Evolutionary conservation across 2,329 filamentous ascomycete genomes (phyloP).

Genomic region (Fusarium nematophilum): DNA sequence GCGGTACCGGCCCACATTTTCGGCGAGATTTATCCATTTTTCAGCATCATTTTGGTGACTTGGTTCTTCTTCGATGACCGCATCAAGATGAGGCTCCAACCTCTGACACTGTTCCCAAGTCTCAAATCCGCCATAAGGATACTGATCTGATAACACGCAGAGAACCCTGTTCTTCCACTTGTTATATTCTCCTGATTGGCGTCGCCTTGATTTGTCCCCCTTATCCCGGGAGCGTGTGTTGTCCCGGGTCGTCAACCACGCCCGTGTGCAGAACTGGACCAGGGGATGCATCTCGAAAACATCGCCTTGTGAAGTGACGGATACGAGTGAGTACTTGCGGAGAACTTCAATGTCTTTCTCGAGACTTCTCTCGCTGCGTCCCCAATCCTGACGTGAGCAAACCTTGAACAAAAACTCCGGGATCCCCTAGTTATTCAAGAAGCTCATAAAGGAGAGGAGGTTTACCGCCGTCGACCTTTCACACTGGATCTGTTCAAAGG

Average conservation of each 20-base stretch:
- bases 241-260: no score
- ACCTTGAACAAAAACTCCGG: not conserved
- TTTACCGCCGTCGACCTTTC: conserved; percentile 5
- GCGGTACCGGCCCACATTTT: no score
- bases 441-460: conserved; percentile 16
- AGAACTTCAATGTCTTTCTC: not conserved
- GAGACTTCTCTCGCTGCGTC: not conserved
- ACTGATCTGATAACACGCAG: not conserved
- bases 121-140: not conserved
- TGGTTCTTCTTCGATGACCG: not conserved
- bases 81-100: not conserved
- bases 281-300: not conserved
- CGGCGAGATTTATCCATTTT: not conserved
- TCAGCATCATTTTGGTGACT: not conserved
- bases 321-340: not conserved
- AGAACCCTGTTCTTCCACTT: not conserved
- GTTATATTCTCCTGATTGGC: no score
- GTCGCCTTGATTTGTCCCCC: no score
- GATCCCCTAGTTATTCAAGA: not conserved
- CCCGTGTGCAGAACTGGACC: not conserved
- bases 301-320: not conserved
- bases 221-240: no score
- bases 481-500: conserved; percentile 4
- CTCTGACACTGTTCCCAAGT: not conserved
- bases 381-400: not conserved